Conservation (phyloP, 2,329 filamentous ascomycete species). For the Aspergillus nomiae region DNA sequence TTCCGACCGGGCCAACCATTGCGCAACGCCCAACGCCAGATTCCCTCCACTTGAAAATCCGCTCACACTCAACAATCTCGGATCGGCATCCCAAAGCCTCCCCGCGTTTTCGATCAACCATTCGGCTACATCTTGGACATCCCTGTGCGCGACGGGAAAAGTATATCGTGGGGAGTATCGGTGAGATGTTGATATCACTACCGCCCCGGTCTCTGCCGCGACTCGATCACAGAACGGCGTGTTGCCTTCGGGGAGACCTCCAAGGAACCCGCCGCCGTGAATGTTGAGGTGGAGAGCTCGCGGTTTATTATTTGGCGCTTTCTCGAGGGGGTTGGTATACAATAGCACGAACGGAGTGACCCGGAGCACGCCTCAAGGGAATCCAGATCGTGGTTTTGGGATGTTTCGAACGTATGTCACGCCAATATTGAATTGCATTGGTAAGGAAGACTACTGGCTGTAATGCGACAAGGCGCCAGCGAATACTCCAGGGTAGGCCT, state of each 20-base stretch:
- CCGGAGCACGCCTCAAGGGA: slow-evolving; percentile 10
- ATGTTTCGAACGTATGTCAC: slow-evolving; percentile 12
- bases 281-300: slow-evolving; percentile 16
- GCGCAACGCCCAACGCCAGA: slow-evolving; percentile 41
- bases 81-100: slow-evolving; percentile 24
- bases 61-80: slow-evolving; percentile 45
- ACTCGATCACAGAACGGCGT: slow-evolving; percentile 25
- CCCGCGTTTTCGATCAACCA: slow-evolving; percentile 45
- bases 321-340: slow-evolving; percentile 5
- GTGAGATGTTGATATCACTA: slow-evolving; percentile 43
- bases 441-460: slow-evolving; percentile 45
- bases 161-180: slow-evolving; percentile 44
- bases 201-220: slow-evolving; percentile 43
- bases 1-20: slow-evolving; percentile 24
- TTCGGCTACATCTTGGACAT: slow-evolving; percentile 47
- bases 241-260: slow-evolving; percentile 18
- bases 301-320: neutral
- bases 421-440: slow-evolving; percentile 36
- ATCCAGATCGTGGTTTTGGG: slow-evolving; percentile 4
- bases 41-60: slow-evolving; percentile 51
- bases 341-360: slow-evolving; percentile 10
- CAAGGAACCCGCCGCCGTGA: slow-evolving; percentile 17
- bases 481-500: slow-evolving; percentile 40
- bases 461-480: slow-evolving; percentile 49
- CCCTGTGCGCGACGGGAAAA: slow-evolving; percentile 46